Evolutionary conservation across 2,329 filamentous ascomycete species (phyloP).

Genomic region (Amauroascus niger): DNA sequence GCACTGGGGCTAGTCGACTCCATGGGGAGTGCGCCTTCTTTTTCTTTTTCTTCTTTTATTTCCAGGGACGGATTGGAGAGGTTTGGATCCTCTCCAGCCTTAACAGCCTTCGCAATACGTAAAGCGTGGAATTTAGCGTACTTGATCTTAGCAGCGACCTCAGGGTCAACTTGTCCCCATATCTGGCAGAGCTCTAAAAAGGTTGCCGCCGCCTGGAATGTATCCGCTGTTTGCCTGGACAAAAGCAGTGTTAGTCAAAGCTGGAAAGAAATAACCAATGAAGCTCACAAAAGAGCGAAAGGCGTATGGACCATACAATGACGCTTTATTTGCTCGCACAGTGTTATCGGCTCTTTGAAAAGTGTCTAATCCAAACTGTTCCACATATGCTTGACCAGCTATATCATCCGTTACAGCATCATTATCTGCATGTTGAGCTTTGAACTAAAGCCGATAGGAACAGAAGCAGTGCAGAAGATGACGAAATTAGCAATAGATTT

Average conservation of each 20-base stretch:
- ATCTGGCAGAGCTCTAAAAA: slow-evolving; percentile 83
- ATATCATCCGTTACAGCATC: slow-evolving; percentile 78
- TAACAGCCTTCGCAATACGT: slow-evolving; percentile 81
- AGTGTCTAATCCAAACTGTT: slow-evolving; percentile 85
- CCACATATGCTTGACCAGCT: slow-evolving; percentile 81
- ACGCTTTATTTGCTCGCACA: slow-evolving; percentile 72
- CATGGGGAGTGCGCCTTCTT: slow-evolving; percentile 43
- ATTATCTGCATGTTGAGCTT: slow-evolving; percentile 62
- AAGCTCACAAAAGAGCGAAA: not conserved
- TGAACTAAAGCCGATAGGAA: slow-evolving; percentile 43
- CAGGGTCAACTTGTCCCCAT: slow-evolving; percentile 66
- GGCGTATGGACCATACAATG: slow-evolving; percentile 46
- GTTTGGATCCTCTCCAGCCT: slow-evolving; percentile 86
- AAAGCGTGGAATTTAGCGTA: slow-evolving; percentile 94
- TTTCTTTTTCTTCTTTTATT: slow-evolving; percentile 49
- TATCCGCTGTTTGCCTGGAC: slow-evolving; percentile 76
- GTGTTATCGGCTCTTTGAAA: slow-evolving; percentile 76
- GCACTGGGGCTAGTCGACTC: slow-evolving; percentile 54
- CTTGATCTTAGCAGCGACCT: slow-evolving; percentile 78
- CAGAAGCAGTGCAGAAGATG: not conserved
- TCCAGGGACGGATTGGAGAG: slow-evolving; percentile 59
- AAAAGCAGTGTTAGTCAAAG: not conserved
- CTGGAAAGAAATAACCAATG: no score
- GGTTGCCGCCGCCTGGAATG: slow-evolving; percentile 81
- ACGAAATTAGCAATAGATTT: slow-evolving; percentile 6